Evolutionary conservation across 148 eudicot genomes (phyloP), one percentile per base, ranked within the genome.

Genomic region (Amaranthus cruentus): DNA sequence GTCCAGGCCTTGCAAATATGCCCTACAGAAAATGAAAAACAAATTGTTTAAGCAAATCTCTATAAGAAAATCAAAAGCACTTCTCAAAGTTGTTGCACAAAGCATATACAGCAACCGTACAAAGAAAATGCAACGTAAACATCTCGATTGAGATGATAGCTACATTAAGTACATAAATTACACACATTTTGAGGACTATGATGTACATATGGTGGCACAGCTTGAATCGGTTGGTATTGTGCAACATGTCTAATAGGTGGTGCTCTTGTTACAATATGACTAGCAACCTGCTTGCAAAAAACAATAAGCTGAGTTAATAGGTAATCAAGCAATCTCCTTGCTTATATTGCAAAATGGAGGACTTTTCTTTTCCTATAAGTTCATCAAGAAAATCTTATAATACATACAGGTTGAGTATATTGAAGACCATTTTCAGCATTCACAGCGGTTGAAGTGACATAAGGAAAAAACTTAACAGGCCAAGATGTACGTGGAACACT

Each of bases 171-270:
- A 21, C 7, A 4, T 62, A 49, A 11, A 13, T 59, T 50, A 75
- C 88, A 75, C 79, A 90, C 99, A 86, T 84, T 87, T 78, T 90
- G 98, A 54, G 89, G 81, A 75, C 74, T 85, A 51, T 84, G 81
- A 70, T 86, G 87, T 69, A 84, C 62, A 74, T 80, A 91, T 18
- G 90, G 55, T 53, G 90, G 81, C 49, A 82, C 82, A 18, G 94
- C 77, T 79, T 90, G 90, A 81, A 84, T 62, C 64, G 83, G 73
- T 78, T 89, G 91, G 82, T 82, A 89, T 57, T 85, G 96, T 68
- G 83, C 74, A 76, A 79, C 80, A 64, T 86, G 87, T 74, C 90
- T 82, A 7, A 80, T 62, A 61, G 89, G 92, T 52, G 82, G 98
- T 15, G 78, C 77, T 82, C 97, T 85, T 75, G 75, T 81, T 28